Evolutionary conservation across 2,329 filamentous ascomycete genomes (phyloP), one percentile per base, ranked within the genome.

Genomic region (Rhinocladiella similis): DNA sequence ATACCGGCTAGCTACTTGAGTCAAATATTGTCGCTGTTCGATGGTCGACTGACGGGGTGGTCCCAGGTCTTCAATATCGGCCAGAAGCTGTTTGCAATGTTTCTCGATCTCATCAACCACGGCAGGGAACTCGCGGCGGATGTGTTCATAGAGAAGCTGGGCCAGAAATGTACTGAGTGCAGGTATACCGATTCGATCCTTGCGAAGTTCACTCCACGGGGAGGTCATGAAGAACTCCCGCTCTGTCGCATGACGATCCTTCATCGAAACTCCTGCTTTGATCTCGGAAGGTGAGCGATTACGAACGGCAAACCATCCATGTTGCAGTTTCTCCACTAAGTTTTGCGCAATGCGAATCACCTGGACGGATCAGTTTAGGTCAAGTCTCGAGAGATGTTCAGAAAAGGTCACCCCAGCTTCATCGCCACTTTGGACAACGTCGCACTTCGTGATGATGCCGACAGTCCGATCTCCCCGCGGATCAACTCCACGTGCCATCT

Each of bases 361-460:
- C 49, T 51, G 49, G 19, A 14, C 10, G n/a, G 10, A 13, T 51
- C 22, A 51, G 49, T 51, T 27, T 12, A 5, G 22, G n/a, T 25
- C 14, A n/a, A 16, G 14, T 7, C 20, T 27, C 14, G 13, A 35
- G 5, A 27, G 16, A n/a, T 5, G 14, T 20, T 12, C 20, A 20
- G 12, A 19, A 27, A 12, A 18, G 20, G 36, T 52, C 0, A 73
- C 63, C 7, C 56, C 62, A 1, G 57, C 14, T 46, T 73, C 69
- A 0, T 67, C 65, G 0, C 68, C 67, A 2, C 63, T 53, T 1
- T 66, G 59, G 1, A 75, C 66, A 4, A 62, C 65, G 56, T 81
- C 77, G 0, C 75, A 73, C 39, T 80, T 78, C 0, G 77, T 81
- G 38, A 81, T 73, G 25, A 81, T 71, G 1, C 75, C 77, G 0